Conservation (phyloP, 176 grass and related monocot genomes). For the Canna indica region DNA sequence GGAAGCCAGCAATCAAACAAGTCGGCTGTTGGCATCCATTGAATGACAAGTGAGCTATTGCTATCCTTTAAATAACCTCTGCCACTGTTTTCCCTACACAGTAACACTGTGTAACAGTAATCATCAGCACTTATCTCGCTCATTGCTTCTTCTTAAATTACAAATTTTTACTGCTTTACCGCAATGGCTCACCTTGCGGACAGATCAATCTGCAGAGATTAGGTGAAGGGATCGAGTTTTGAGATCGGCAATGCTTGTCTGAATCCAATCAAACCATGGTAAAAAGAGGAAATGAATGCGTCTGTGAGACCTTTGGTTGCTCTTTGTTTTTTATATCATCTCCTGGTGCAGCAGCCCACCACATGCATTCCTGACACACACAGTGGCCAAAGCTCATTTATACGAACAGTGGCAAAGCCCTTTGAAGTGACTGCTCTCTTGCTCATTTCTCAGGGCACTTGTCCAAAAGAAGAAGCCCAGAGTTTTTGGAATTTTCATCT, state of each 20-base stretch:
- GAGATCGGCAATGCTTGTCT: neutral
- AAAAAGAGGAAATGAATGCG: no score
- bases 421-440: neutral
- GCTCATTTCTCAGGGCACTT: neutral
- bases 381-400: no score
- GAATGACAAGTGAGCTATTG: neutral
- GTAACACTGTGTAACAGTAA: neutral
- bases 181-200: neutral
- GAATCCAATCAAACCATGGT: neutral
- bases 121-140: neutral
- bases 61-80: neutral
- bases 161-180: neutral
- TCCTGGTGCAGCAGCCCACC: neutral
- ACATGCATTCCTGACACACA: conserved; percentile 3
- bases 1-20: neutral
- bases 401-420: neutral
- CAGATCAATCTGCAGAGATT: no score
- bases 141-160: neutral
- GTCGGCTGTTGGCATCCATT: neutral
- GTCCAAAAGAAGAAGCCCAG: neutral
- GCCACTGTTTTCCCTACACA: neutral
- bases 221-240: no score
- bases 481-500: conserved; percentile 1
- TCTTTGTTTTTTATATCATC: neutral
- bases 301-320: neutral